Percentiles rank a stretch among this genome's conserved stretches.
Evolutionary conservation across 78 protist genomes (phyloP).

Genomic region (Fonticula alba): DNA sequence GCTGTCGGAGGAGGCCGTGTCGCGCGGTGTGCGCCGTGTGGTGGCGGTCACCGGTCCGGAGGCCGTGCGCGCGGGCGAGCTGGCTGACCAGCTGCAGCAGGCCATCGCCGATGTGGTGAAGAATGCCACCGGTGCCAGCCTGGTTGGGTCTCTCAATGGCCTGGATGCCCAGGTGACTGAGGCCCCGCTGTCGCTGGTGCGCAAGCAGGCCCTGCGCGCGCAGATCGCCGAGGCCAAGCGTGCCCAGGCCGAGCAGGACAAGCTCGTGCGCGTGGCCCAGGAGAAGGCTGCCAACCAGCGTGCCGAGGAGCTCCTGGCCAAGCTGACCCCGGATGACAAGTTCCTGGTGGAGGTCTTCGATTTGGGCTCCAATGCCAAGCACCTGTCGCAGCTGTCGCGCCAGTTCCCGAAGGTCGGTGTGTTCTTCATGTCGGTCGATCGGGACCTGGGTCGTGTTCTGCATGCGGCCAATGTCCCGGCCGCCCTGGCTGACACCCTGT

Average conservation of each 20-base stretch:
- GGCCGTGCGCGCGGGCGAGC: slow-evolving; percentile 20
- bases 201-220: slow-evolving; percentile 12
- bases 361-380: not conserved
- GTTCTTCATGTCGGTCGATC: slow-evolving; percentile 15
- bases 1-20: slow-evolving; percentile 58
- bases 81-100: not conserved
- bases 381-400: not conserved
- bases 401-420: slow-evolving; percentile 9
- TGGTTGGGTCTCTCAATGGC: not conserved
- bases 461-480: not conserved
- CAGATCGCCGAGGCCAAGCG: not conserved
- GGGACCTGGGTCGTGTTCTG: too few relatives aligned
- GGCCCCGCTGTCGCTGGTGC: slow-evolving; percentile 3
- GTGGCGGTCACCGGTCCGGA: slow-evolving; percentile 53
- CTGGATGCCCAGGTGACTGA: not conserved
- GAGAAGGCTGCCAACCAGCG: not conserved
- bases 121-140: not conserved
- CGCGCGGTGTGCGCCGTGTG: slow-evolving; percentile 74
- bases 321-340: not conserved
- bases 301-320: not conserved
- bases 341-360: slow-evolving; percentile 2
- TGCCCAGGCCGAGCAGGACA: not conserved
- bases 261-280: not conserved
- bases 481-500: slow-evolving; percentile 7
- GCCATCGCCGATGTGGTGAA: not conserved